Conservation (phyloP, 768 basidiomycete genomes). For the Lactarius pseudohatsudake region DNA sequence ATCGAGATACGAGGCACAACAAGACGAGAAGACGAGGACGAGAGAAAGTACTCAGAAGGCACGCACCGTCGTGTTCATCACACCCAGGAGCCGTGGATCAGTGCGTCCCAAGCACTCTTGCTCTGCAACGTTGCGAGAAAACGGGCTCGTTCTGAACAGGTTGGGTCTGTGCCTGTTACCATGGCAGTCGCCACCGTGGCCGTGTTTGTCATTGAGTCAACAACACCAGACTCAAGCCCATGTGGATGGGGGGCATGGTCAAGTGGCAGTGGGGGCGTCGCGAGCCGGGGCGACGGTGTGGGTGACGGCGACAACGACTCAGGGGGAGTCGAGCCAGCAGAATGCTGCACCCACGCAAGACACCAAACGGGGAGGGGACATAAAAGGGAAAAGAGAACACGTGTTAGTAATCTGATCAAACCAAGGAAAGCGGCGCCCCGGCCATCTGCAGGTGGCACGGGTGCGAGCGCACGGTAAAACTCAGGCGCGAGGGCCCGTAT, state of each 20-base stretch:
- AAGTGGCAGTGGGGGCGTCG: conserved; percentile 22
- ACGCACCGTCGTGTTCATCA: conserved; percentile 32
- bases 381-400: conserved; percentile 14
- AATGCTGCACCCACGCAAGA: conserved; percentile 13
- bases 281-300: conserved; percentile 19
- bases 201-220: conserved; percentile 3
- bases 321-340: conserved; percentile 16
- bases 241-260: conserved; percentile 14
- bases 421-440: conserved; percentile 21
- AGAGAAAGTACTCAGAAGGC: neutral
- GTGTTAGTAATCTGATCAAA: conserved; percentile 13
- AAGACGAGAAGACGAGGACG: neutral
- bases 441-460: conserved; percentile 23
- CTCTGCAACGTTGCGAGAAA: conserved; percentile 58
- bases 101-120: conserved; percentile 65
- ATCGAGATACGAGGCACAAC: neutral
- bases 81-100: conserved; percentile 68
- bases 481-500: conserved; percentile 41
- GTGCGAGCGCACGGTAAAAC: conserved; percentile 37
- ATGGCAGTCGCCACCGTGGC: neutral
- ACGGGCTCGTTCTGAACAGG: conserved; percentile 43
- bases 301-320: conserved; percentile 21
- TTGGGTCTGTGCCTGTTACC: conserved; percentile 17
- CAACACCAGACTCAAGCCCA: conserved; percentile 7
- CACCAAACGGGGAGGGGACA: neutral